Evolutionary conservation across 2,329 filamentous ascomycete species (phyloP).

Genomic region (Periglandula ipomoeae): DNA sequence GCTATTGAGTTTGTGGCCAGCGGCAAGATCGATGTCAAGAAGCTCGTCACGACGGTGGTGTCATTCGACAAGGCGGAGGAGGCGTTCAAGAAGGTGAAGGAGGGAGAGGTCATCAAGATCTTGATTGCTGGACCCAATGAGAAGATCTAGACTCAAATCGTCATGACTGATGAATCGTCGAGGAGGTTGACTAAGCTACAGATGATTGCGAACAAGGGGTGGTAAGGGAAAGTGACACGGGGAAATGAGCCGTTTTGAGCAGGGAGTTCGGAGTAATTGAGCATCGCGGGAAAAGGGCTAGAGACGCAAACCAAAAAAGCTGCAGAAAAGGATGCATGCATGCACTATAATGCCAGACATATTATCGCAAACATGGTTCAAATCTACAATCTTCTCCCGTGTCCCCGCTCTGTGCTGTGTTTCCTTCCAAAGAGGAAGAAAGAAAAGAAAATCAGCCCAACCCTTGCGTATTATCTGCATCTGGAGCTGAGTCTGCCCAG

Average conservation of each 20-base stretch:
- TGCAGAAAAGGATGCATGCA: neutral
- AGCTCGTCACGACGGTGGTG: conserved; percentile 69
- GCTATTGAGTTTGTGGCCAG: conserved; percentile 67
- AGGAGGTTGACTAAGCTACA: too few relatives aligned
- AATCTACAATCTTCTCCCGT: too few relatives aligned
- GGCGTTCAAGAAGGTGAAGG: conserved; percentile 80
- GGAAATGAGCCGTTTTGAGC: neutral
- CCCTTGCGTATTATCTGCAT: neutral
- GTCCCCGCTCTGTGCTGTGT: neutral
- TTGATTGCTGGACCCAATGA: conserved; percentile 58
- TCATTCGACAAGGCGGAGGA: conserved; percentile 74
- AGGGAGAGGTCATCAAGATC: conserved; percentile 67
- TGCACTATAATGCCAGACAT: too few relatives aligned
- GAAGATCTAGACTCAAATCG: conserved; percentile 26
- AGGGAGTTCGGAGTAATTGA: neutral
- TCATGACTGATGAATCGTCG: neutral
- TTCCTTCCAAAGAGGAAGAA: neutral
- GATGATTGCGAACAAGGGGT: neutral
- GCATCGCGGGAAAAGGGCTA: neutral
- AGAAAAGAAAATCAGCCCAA: neutral
- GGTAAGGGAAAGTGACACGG: conserved; percentile 13
- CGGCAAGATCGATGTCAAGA: conserved; percentile 72
- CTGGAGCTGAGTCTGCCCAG: neutral
- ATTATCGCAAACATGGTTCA: too few relatives aligned
- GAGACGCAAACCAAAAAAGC: neutral